Percentiles rank a stretch among this genome's conserved stretches.
These are phyloP conservation scores for Phyllosticta paracitricarpa DNA, from an alignment of 2,329 filamentous ascomycete genomes.

Conservation along the genomic window DNA sequence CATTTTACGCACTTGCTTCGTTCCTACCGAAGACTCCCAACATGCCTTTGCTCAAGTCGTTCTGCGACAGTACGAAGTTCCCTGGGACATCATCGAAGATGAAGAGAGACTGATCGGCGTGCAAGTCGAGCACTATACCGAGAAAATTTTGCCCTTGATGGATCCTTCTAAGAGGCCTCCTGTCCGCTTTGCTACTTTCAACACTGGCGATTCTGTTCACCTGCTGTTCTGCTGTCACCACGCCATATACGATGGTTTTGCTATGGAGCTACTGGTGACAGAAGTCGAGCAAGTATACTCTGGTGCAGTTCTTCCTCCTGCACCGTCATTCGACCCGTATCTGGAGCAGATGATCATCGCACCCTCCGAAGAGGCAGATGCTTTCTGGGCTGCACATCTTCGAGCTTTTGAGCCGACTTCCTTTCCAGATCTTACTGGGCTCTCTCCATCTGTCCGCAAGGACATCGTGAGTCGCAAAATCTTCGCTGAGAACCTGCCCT, in stretches of 20 bases:
- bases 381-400: conserved; percentile 58
- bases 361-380: conserved; percentile 40
- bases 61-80: conserved; percentile 37
- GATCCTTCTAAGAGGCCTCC: conserved; percentile 24
- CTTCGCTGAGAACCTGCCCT: conserved; percentile 21
- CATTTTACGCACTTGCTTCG: conserved; percentile 70
- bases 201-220: conserved; percentile 16
- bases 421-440: conserved; percentile 28
- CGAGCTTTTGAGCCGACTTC: conserved; percentile 38
- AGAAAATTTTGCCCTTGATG: conserved; percentile 40
- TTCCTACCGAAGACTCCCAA: conserved; percentile 49
- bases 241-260: conserved; percentile 76
- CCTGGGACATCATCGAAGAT: conserved; percentile 28
- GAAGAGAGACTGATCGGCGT: conserved; percentile 22
- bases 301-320: conserved; percentile 36
- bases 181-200: conserved; percentile 23
- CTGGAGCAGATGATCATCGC: conserved; percentile 47
- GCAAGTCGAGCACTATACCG: conserved; percentile 33
- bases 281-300: conserved; percentile 57
- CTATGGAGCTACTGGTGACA: conserved; percentile 57
- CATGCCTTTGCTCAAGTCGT: conserved; percentile 66
- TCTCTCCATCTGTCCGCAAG: conserved; percentile 14
- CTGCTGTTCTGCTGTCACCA: conserved; percentile 58
- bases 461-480: neutral
- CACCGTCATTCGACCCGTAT: conserved; percentile 53